Conservation (phyloP, 2,329 filamentous ascomycete genomes). For the Phaeophleospora eucalypticola region DNA sequence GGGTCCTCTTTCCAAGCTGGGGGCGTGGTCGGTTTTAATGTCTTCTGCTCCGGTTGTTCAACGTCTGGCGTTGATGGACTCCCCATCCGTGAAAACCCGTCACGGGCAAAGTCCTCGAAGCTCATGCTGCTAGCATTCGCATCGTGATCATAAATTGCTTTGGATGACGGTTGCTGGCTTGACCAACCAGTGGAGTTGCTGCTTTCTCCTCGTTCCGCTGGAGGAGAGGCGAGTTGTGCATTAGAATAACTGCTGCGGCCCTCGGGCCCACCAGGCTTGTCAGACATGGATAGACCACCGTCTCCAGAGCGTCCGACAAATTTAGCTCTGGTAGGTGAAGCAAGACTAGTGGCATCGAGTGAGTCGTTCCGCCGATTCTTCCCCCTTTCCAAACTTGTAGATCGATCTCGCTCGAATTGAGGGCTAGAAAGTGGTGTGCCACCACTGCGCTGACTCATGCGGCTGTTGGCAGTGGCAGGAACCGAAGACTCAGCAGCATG, state of each 20-base stretch:
- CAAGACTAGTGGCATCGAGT: conserved; percentile 1
- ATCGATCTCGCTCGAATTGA: neutral
- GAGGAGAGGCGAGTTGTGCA: no score
- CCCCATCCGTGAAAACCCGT: neutral
- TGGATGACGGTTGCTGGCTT: no score
- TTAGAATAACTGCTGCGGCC: no score
- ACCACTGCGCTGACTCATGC: neutral
- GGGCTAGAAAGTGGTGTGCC: neutral
- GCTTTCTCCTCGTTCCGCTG: no score
- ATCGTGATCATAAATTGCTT: neutral
- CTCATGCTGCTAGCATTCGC: conserved; percentile 9
- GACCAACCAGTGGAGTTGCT: no score
- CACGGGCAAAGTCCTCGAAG: conserved; percentile 13
- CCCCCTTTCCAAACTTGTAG: neutral
- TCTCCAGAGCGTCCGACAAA: no score
- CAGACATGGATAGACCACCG: no score
- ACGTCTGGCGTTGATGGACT: neutral
- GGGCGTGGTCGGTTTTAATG: no score
- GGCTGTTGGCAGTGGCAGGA: neutral
- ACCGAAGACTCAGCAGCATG: neutral
- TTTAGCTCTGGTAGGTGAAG: neutral
- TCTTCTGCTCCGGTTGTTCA: no score
- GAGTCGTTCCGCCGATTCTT: neutral
- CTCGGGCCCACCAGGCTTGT: no score
- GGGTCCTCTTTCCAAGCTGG: no score